Evolutionary conservation across 1,284 basidiomycete species (phyloP).

Genomic region (Boletus mariae): DNA sequence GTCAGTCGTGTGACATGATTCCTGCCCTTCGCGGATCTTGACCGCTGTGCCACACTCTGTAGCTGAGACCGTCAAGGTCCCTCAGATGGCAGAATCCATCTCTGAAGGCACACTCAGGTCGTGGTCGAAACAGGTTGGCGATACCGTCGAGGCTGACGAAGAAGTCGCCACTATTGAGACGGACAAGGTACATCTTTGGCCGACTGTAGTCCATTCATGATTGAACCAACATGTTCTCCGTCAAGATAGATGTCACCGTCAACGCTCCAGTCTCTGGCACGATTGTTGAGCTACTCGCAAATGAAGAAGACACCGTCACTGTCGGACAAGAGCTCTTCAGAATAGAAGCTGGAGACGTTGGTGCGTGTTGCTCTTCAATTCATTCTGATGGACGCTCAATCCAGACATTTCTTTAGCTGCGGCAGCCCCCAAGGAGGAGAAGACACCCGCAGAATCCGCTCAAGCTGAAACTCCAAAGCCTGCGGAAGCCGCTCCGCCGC

Average conservation of each 20-base stretch:
- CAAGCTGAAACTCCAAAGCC: slow-evolving; percentile 30
- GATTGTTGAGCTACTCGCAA: slow-evolving; percentile 83
- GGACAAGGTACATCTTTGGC: slow-evolving; percentile 73
- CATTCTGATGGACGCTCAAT: neutral
- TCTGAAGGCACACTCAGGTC: slow-evolving; percentile 96
- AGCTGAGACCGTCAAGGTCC: slow-evolving; percentile 93
- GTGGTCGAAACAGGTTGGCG: slow-evolving; percentile 94
- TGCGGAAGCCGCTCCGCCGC: slow-evolving; percentile 43
- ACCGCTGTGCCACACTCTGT: slow-evolving; percentile 10
- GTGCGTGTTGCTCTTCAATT: slow-evolving; percentile 35
- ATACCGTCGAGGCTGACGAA: slow-evolving; percentile 88
- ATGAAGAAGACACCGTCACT: slow-evolving; percentile 91
- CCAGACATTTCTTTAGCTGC: slow-evolving; percentile 18
- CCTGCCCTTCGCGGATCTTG: slow-evolving; percentile 3
- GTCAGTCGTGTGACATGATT: slow-evolving; percentile 38
- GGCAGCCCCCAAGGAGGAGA: slow-evolving; percentile 34
- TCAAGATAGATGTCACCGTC: slow-evolving; percentile 93
- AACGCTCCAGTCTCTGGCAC: slow-evolving; percentile 90
- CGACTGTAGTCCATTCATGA: neutral
- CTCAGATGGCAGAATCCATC: slow-evolving; percentile 99
- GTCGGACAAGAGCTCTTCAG: slow-evolving; percentile 95
- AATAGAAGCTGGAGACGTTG: slow-evolving; percentile 82
- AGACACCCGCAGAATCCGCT: slow-evolving; percentile 37
- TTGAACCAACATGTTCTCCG: slow-evolving; percentile 5
- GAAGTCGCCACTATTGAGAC: slow-evolving; percentile 98